Conservation (phyloP, 108 stramenopile genomes). For the Aurantiochytrium sp. region DNA sequence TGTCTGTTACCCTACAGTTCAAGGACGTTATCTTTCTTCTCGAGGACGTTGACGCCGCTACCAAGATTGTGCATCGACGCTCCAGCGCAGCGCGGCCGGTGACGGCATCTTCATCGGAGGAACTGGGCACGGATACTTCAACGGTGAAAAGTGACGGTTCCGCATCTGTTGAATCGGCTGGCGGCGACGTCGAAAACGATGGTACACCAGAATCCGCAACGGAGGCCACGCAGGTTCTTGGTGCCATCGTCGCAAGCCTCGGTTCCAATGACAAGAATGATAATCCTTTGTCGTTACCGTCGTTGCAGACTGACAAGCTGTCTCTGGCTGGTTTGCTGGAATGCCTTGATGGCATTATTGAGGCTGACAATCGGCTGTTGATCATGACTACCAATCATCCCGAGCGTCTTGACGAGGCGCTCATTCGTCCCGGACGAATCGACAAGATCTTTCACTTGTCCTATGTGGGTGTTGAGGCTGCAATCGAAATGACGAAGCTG, state of each 20-base stretch:
- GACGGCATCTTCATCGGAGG: background rate
- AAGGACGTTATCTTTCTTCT: constrained; percentile 67
- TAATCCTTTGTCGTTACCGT: background rate
- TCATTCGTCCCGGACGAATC: constrained; percentile 70
- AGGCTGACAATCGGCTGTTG: constrained; percentile 64
- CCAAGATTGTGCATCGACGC: constrained; percentile 52
- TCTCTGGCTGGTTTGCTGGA: constrained; percentile 60
- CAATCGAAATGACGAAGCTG: constrained; percentile 51
- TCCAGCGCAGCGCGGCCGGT: background rate
- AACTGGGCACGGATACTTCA: no score
- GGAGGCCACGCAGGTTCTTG: background rate
- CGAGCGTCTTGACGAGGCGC: constrained; percentile 65
- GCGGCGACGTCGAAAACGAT: background rate
- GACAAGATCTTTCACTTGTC: constrained; percentile 59
- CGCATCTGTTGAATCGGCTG: background rate
- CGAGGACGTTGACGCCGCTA: constrained; percentile 72
- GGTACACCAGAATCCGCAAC: background rate
- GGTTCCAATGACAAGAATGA: background rate
- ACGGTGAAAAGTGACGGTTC: no score
- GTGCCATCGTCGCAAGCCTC: constrained; percentile 26
- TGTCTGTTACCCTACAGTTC: constrained; percentile 32
- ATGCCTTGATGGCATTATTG: constrained; percentile 70
- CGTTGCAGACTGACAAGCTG: constrained; percentile 39
- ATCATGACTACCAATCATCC: constrained; percentile 73
- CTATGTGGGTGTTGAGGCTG: constrained; percentile 41